Percentiles rank a stretch among this genome's conserved stretches.
These are phyloP conservation scores for Chloropicon primus DNA, from an alignment of 139 green algal genomes.

Conservation along the genomic window DNA sequence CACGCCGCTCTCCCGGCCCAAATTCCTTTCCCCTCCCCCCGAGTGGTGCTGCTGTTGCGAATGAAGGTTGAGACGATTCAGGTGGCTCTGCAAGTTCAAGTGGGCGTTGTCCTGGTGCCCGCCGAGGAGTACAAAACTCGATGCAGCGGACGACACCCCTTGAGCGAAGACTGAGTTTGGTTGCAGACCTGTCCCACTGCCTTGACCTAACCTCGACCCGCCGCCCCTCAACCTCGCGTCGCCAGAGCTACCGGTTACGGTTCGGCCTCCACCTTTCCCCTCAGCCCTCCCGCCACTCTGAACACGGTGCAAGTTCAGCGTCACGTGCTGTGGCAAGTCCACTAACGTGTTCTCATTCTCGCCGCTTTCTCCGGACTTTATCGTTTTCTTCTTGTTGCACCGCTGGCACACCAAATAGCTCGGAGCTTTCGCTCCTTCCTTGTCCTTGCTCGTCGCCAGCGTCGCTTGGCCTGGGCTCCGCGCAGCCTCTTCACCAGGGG, in stretches of 20 bases:
- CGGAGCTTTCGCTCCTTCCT: too few relatives aligned
- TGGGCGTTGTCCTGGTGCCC: background rate
- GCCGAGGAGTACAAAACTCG: background rate
- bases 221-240: too few relatives aligned
- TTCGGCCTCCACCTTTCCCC: background rate
- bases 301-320: background rate
- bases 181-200: background rate
- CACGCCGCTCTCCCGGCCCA: too few relatives aligned
- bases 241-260: background rate
- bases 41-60: background rate
- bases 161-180: background rate
- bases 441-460: too few relatives aligned
- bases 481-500: too few relatives aligned
- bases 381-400: background rate
- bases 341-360: background rate
- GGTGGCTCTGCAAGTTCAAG: background rate
- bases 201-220: too few relatives aligned
- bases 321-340: background rate
- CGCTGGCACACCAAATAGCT: background rate
- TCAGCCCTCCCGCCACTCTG: background rate
- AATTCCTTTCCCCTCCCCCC: too few relatives aligned
- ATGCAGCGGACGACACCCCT: background rate
- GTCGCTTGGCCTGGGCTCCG: too few relatives aligned
- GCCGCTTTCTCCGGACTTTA: background rate
- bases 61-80: background rate